Evolutionary conservation across 345 rosid genomes (phyloP), one percentile per base, ranked within the genome.

Genomic region (Rubroshorea leprosula): DNA sequence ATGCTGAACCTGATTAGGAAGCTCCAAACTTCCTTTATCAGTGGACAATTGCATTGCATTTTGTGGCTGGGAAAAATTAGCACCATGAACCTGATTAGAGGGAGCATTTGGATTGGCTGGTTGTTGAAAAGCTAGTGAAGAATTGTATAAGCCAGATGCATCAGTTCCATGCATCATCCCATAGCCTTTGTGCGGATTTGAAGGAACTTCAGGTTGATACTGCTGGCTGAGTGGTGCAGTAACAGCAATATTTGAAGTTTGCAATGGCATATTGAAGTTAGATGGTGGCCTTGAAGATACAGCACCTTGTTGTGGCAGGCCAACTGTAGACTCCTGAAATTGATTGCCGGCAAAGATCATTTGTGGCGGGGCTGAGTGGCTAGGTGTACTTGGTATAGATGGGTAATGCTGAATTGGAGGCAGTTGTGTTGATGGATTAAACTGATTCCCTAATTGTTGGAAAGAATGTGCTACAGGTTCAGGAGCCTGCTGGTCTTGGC

Each of bases 211-310:
- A 47, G 53, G 64, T 61, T 76, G 90, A 75, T 78, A 78, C 61
- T 74, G 90, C 65, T 75, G 94, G 67, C 65, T 65, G 66, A 71
- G 74, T 38, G 83, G 74, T 41, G 76, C 78, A 38, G 93, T 64
- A 63, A 63, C 74, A 70, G 73, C 73, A 79, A 72, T 67, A 57
- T 76, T 79, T 51, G 83, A 85, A 69, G 65, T 63, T 63, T 83
- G 97, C 64, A 83, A 65, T 60, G 78, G 77, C 39, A 61, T 52
- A 10, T 71, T 24, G 27, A 68, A 66, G 67, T 61, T 78, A 47
- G 71, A 23, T 53, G 63, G 49, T 18, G 77, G 75, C 70, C 75
- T 74, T 20, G 80, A 57, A 24, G 76, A 65, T 41, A 74, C 60
- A 25, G 66, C 60, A 46, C 68, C 74, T 55, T 80, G 84, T 62